Evolutionary conservation across 1,284 basidiomycete genomes (phyloP).

Genomic region (Ceratobasidium sp.): DNA sequence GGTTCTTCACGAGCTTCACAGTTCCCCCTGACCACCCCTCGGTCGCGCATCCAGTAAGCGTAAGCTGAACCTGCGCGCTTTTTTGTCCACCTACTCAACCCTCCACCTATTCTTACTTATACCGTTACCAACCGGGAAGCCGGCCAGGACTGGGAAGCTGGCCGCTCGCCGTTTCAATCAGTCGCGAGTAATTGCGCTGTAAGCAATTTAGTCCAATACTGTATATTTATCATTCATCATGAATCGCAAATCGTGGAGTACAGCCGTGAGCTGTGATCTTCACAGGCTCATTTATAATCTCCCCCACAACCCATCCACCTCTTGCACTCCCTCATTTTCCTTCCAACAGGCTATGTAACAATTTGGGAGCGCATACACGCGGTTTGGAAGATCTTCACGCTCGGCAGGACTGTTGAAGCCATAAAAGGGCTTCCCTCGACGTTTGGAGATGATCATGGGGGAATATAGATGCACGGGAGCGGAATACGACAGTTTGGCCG

Average conservation of each 20-base stretch:
- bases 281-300: slow-evolving; percentile 17
- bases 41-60: slow-evolving; percentile 27
- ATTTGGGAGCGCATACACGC: slow-evolving; percentile 43
- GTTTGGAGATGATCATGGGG: slow-evolving; percentile 33
- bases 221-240: neutral
- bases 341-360: slow-evolving; percentile 12
- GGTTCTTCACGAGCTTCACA: slow-evolving; percentile 29
- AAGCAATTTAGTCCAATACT: no score
- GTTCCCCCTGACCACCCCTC: slow-evolving; percentile 35
- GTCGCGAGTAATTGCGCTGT: no score
- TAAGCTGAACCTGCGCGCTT: neutral
- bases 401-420: slow-evolving; percentile 15
- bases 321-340: slow-evolving; percentile 3
- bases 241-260: slow-evolving; percentile 5
- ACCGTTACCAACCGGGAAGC: no score
- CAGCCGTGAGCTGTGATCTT: slow-evolving; percentile 34
- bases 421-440: slow-evolving; percentile 17
- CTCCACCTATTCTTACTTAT: no score
- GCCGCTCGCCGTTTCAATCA: no score
- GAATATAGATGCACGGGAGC: slow-evolving; percentile 18
- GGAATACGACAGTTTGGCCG: slow-evolving; percentile 27
- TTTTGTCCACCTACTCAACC: neutral
- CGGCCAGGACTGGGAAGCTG: no score
- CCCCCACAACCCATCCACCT: slow-evolving; percentile 27
- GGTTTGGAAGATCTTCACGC: slow-evolving; percentile 21